Evolutionary conservation across 768 basidiomycete species (phyloP).

Genomic region (Nevesoporus exiguus): DNA sequence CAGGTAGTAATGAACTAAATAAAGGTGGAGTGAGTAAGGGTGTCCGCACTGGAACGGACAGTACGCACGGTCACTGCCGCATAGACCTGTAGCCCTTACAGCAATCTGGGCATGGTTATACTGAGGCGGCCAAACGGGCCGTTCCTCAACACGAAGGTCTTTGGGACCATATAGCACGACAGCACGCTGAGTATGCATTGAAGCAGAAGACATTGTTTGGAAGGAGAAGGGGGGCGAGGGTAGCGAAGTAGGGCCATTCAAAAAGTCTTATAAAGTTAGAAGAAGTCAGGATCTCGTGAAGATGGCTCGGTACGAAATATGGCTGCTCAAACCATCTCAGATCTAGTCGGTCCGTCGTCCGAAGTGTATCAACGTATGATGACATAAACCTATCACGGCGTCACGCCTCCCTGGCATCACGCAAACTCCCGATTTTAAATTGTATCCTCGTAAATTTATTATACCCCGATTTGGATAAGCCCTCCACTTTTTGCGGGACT

Average conservation of each 20-base stretch:
- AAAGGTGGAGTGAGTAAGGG: constrained; percentile 2
- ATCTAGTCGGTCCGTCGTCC: constrained; percentile 34
- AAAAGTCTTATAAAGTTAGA: constrained; percentile 34
- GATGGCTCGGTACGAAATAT: constrained; percentile 27
- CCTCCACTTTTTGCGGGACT: constrained; percentile 8
- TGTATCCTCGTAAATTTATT: constrained; percentile 20
- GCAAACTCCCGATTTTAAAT: constrained; percentile 20
- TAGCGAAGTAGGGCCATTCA: constrained; percentile 24
- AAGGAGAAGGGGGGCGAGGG: constrained; percentile 18
- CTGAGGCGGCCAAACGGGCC: constrained; percentile 68
- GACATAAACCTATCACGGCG: constrained; percentile 28
- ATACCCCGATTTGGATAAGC: constrained; percentile 20
- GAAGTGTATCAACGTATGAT: constrained; percentile 22
- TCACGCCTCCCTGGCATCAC: constrained; percentile 24
- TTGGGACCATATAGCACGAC: constrained; percentile 81
- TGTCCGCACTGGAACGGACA: background rate
- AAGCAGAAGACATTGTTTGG: constrained; percentile 43
- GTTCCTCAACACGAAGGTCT: constrained; percentile 78
- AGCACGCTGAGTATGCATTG: constrained; percentile 57
- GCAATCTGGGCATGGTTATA: constrained; percentile 76
- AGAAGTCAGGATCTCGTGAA: constrained; percentile 35
- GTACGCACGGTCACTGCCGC: constrained; percentile 75
- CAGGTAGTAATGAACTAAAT: constrained; percentile 82
- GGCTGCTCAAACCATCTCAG: constrained; percentile 19
- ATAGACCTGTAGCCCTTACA: constrained; percentile 82